Conservation (phyloP, 805 yeast genomes). For the Clavispora asparagi region DNA sequence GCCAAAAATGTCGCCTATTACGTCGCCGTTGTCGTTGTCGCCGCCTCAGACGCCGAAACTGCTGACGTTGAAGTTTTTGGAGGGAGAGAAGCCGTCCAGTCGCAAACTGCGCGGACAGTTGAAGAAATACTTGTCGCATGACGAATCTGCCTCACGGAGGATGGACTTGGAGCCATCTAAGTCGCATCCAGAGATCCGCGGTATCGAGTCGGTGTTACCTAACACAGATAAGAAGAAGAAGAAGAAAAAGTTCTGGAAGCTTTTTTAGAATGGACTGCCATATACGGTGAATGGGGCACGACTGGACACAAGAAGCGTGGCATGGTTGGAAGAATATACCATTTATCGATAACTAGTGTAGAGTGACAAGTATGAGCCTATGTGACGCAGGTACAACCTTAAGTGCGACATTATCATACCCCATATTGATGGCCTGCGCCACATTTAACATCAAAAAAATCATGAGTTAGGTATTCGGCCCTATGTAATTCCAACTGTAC, state of each 20-base stretch:
- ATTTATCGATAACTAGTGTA: too few species aligned
- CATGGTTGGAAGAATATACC: too few species aligned
- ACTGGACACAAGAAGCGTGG: too few species aligned
- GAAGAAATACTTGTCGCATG: constrained; percentile 37
- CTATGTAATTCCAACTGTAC: too few species aligned
- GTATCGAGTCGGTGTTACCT: constrained; percentile 5
- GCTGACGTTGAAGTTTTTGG: constrained; percentile 25
- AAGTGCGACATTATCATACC: too few species aligned
- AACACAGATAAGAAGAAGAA: constrained; percentile 20
- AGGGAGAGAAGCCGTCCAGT: constrained; percentile 10
- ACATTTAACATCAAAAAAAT: too few species aligned
- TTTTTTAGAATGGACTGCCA: constrained; percentile 14
- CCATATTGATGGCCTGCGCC: too few species aligned
- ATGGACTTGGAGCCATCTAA: constrained; percentile 31
- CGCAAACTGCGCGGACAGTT: constrained; percentile 12
- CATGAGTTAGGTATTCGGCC: too few species aligned
- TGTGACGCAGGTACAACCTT: too few species aligned
- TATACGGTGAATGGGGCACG: too few species aligned
- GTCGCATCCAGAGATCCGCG: constrained; percentile 34
- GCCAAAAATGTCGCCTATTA: constrained; percentile 1
- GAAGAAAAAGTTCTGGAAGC: constrained; percentile 32
- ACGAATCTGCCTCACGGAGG: constrained; percentile 16
- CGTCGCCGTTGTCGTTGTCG: not conserved
- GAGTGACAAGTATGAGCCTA: too few species aligned
- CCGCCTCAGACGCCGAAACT: constrained; percentile 17